Base-by-base conservation (phyloP, 768 basidiomycete species). In the Kondoa subrosea region DNA sequence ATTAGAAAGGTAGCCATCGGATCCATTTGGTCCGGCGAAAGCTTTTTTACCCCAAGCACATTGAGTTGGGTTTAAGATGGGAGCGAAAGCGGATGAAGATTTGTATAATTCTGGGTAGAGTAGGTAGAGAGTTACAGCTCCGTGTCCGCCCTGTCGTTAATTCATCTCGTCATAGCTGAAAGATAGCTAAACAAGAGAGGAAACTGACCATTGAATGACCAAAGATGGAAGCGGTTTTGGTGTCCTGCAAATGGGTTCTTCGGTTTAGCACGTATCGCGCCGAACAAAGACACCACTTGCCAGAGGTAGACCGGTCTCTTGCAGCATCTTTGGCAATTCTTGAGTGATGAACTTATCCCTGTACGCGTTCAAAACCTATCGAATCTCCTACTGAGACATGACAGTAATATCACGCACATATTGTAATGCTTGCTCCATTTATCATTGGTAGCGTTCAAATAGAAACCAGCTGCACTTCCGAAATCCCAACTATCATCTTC, bases 11-110 rank as follows among this genome's bases (percentile, higher is more conserved):
- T 93, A 96, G 17, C 89, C 89, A 60, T 68, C 67, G 33, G 60
- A 30, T 21, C 69, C 69, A 32, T 57, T 58, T 29, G 69, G 69
- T 30, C 69, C 69, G 1, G 73, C 75, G 79, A 97, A 95, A 1
- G 91, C 92, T 75, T 91, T 93, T 74, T 85, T 80, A 27, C 93
- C 93, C 93, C 93, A 96, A 1, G 87, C 85, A 62, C 85, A 86
- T 65, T 86, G 83, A 16, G 85, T 85, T 0, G 93, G 91, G 77
- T 96, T 96, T 64, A 85, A 80, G 66, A 89, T 85, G 1, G 88
- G 87, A 32, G 89, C 80, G 75, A 97, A 96, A 0, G 90, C 93
- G 3, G 90, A 92, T 4, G 83, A 88, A 25, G 91, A 93, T 65
- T 84, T 83, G 78, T 87, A 97, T 71, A 79, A 79, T 67, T 82